Evolutionary conservation across 805 yeast genomes (phyloP).

Genomic region (Groenewaldozyma salmanticensis): DNA sequence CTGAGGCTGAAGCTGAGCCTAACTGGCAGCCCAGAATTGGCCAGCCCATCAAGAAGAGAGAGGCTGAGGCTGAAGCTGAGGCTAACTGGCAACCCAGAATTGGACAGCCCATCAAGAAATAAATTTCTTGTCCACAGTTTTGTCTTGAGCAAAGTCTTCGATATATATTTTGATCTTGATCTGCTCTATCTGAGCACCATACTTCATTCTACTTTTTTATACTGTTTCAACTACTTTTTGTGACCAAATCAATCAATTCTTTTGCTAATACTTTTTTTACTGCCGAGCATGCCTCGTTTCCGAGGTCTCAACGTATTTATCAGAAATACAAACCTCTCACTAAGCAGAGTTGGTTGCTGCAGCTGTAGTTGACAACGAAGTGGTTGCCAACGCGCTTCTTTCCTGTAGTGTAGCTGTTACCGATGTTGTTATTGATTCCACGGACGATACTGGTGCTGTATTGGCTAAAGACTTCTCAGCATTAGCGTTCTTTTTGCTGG

Average conservation of each 20-base stretch:
- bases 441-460: too few species aligned
- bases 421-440: too few species aligned
- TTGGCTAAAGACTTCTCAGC: neutral
- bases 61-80: constrained; percentile 8
- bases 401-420: too few species aligned
- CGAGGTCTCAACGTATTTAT: too few species aligned
- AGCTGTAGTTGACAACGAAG: too few species aligned
- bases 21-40: constrained; percentile 1
- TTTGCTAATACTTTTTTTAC: neutral
- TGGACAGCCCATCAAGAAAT: constrained; percentile 2
- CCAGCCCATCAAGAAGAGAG: constrained; percentile 5
- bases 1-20: constrained; percentile 7
- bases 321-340: too few species aligned
- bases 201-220: neutral
- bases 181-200: neutral
- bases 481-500: neutral
- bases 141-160: neutral
- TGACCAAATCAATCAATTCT: neutral
- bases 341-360: too few species aligned
- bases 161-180: neutral
- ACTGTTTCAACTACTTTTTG: neutral
- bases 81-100: neutral
- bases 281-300: too few species aligned
- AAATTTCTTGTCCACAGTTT: neutral
- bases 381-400: too few species aligned